phyloP scores from a whole-genome alignment of 495 filamentous ascomycete species.

The Niebla homalea region DNA sequence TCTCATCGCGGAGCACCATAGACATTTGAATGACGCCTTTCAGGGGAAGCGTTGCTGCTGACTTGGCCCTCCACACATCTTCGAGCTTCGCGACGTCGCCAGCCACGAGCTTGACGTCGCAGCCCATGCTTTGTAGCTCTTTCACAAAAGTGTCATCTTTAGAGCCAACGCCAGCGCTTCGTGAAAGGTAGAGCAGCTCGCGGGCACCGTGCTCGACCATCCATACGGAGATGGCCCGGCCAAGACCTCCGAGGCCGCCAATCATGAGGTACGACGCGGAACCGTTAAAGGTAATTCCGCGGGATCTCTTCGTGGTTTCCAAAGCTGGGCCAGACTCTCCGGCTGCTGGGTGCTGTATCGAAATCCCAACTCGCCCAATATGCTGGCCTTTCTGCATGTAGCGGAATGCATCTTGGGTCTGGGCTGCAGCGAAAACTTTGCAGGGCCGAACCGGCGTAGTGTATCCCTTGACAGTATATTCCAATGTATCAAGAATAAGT shows the following conservation, averaged over 20 bases:
- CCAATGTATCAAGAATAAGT: slow-evolving; percentile 28
- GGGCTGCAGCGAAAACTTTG: slow-evolving; percentile 24
- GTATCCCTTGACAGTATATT: slow-evolving; percentile 15
- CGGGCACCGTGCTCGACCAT: slow-evolving; percentile 26
- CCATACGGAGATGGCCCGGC: slow-evolving; percentile 24
- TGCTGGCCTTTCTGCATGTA: slow-evolving; percentile 40
- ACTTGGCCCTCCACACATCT: not conserved
- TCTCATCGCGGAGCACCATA: slow-evolving; percentile 23
- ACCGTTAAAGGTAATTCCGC: not conserved
- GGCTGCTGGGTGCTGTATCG: slow-evolving; percentile 32
- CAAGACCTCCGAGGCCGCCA: slow-evolving; percentile 32
- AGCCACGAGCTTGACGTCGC: not conserved
- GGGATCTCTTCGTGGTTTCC: slow-evolving; percentile 1
- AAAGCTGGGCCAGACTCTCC: slow-evolving; percentile 20
- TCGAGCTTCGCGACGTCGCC: slow-evolving; percentile 3
- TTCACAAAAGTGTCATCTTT: not conserved
- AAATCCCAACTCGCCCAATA: slow-evolving; percentile 26
- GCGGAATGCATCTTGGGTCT: slow-evolving; percentile 41
- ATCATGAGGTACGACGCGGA: slow-evolving; percentile 26
- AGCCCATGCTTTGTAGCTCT: not conserved
- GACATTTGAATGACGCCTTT: slow-evolving; percentile 26
- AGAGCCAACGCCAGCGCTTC: slow-evolving; percentile 11
- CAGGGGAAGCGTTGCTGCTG: not conserved
- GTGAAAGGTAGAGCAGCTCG: slow-evolving; percentile 25
- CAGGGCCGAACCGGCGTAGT: slow-evolving; percentile 20